Percentiles rank a stretch among this genome's conserved stretches.
phyloP scores from a whole-genome alignment of 768 basidiomycete species.

The Chalciporus piperatus region DNA sequence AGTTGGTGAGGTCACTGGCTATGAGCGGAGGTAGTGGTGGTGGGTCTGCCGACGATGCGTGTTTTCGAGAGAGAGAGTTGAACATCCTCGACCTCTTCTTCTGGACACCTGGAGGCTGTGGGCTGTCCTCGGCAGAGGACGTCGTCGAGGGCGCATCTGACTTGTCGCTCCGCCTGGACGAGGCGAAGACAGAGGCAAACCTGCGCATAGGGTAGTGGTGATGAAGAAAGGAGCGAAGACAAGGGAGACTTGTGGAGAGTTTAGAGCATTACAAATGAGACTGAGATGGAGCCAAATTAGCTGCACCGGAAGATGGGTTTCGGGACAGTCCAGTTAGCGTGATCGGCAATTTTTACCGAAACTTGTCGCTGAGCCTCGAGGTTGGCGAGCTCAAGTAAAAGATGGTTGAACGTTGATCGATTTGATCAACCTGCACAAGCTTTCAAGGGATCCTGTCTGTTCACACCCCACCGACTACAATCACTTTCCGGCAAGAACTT shows the following conservation, averaged over 20 bases:
- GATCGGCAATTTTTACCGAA: slow-evolving; percentile 21
- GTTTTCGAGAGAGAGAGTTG: slow-evolving; percentile 30
- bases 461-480: not conserved
- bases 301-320: not conserved
- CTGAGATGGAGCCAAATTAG: slow-evolving; percentile 18
- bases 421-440: no score
- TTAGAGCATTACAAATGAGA: slow-evolving; percentile 38
- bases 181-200: slow-evolving; percentile 55
- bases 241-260: slow-evolving; percentile 10
- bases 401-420: no score
- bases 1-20: slow-evolving; percentile 39
- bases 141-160: slow-evolving; percentile 15
- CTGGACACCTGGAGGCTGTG: slow-evolving; percentile 12
- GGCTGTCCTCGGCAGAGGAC: slow-evolving; percentile 16
- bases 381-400: no score
- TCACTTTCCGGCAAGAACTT: not conserved
- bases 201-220: slow-evolving; percentile 53
- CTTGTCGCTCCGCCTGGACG: slow-evolving; percentile 35
- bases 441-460: no score
- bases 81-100: slow-evolving; percentile 24
- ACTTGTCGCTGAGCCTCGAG: not conserved
- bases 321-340: not conserved
- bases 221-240: slow-evolving; percentile 18
- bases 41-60: slow-evolving; percentile 12
- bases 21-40: slow-evolving; percentile 21